Percentiles rank a stretch among this genome's conserved stretches.
phyloP scores from a whole-genome alignment of 257 asterid species.

The Verbena officinalis region DNA sequence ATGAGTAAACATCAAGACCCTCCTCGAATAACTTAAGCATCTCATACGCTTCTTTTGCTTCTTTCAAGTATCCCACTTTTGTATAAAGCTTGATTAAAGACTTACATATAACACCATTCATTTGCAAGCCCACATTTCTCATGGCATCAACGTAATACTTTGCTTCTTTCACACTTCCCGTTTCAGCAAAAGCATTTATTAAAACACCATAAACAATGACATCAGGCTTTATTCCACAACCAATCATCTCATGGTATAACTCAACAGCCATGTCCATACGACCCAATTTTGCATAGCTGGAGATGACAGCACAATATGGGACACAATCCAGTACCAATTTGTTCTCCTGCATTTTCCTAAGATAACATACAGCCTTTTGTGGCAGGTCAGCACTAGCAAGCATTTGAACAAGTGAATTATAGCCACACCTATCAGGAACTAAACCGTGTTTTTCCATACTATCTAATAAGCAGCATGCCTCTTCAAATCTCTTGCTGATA shows the following conservation, averaged over 20 bases:
- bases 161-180: constrained; percentile 69
- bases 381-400: constrained; percentile 80
- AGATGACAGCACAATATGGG: constrained; percentile 78
- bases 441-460: constrained; percentile 60
- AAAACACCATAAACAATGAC: constrained; percentile 74
- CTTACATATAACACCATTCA: constrained; percentile 63
- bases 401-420: constrained; percentile 78
- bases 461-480: constrained; percentile 75
- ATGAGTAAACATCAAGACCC: constrained; percentile 68
- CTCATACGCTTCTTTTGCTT: constrained; percentile 66
- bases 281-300: constrained; percentile 72
- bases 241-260: constrained; percentile 67
- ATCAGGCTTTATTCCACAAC: constrained; percentile 62
- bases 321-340: constrained; percentile 72
- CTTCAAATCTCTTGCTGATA: constrained; percentile 60
- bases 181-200: constrained; percentile 81
- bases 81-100: constrained; percentile 87
- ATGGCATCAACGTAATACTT: constrained; percentile 45
- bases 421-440: constrained; percentile 80
- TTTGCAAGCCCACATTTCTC: constrained; percentile 51
- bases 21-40: constrained; percentile 49
- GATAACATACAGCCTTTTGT: constrained; percentile 57
- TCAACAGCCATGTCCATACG: constrained; percentile 55
- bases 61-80: constrained; percentile 78
- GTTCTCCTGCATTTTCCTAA: constrained; percentile 69